Evolutionary conservation across 306 rosid species (phyloP).

Genomic region (Begonia masoniana): DNA sequence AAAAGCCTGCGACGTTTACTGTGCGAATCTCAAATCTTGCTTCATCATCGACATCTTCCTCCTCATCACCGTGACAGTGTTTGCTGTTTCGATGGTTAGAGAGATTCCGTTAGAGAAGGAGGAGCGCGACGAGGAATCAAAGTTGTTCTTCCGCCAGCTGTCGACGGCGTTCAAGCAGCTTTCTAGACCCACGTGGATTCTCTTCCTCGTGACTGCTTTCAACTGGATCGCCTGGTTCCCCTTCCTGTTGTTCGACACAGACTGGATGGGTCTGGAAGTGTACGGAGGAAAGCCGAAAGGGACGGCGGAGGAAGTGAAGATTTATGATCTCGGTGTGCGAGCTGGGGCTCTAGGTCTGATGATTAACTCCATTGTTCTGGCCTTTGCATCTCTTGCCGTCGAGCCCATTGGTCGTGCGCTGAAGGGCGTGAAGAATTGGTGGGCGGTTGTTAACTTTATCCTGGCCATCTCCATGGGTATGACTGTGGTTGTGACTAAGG

Average conservation of each 20-base stretch:
- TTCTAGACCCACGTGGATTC: slow-evolving; percentile 56
- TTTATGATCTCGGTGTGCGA: slow-evolving; percentile 52
- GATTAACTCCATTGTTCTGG: slow-evolving; percentile 65
- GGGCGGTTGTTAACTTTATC: slow-evolving; percentile 72
- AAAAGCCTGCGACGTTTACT: slow-evolving; percentile 54
- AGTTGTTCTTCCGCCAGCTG: slow-evolving; percentile 15
- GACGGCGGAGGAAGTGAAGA: slow-evolving; percentile 19
- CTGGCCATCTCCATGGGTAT: slow-evolving; percentile 32
- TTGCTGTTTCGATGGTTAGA: slow-evolving; percentile 30
- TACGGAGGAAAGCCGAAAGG: slow-evolving; percentile 43
- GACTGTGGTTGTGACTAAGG: slow-evolving; percentile 52
- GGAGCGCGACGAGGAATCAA: neutral
- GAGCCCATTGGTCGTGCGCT: slow-evolving; percentile 36
- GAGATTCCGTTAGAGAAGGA: slow-evolving; percentile 12
- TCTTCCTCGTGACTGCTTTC: slow-evolving; percentile 62
- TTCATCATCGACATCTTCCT: slow-evolving; percentile 56
- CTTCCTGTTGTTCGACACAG: slow-evolving; percentile 71
- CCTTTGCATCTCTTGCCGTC: slow-evolving; percentile 35
- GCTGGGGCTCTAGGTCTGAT: slow-evolving; percentile 65
- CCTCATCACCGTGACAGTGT: slow-evolving; percentile 12
- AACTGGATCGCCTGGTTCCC: slow-evolving; percentile 97
- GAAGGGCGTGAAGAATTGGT: slow-evolving; percentile 57
- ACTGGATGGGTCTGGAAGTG: slow-evolving; percentile 93
- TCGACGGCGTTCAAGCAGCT: slow-evolving; percentile 40
- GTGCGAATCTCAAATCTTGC: slow-evolving; percentile 73